Conservation (phyloP, 1,139 yeast genomes). For the Pichia sp. region DNA sequence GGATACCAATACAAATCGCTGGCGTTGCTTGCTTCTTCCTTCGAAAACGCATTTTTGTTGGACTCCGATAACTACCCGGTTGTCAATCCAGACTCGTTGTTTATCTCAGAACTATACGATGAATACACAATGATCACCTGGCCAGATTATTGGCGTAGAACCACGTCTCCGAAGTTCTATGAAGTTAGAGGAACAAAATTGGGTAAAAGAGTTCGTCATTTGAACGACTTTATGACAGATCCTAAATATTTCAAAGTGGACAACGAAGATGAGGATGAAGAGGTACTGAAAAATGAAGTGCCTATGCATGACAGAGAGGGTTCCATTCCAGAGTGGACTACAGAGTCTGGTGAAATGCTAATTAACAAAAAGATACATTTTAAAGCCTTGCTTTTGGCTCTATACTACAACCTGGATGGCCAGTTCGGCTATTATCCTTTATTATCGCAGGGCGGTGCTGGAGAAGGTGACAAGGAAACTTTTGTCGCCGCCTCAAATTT, state of each 20-base stretch:
- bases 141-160: conserved; percentile 69
- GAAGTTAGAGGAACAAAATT: conserved; percentile 43
- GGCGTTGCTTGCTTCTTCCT: conserved; percentile 46
- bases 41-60: conserved; percentile 47
- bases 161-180: conserved; percentile 55
- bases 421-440: conserved; percentile 52
- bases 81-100: conserved; percentile 44
- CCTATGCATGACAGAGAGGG: conserved; percentile 54
- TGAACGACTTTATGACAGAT: conserved; percentile 30
- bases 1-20: conserved; percentile 59
- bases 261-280: conserved; percentile 30
- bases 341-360: conserved; percentile 60
- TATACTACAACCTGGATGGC: conserved; percentile 56
- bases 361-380: conserved; percentile 51
- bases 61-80: conserved; percentile 56
- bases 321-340: conserved; percentile 55
- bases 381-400: conserved; percentile 46
- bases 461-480: conserved; percentile 64
- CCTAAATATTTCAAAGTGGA: conserved; percentile 30
- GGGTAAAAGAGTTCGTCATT: conserved; percentile 27
- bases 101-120: conserved; percentile 37
- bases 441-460: conserved; percentile 58
- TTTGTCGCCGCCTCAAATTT: conserved; percentile 60
- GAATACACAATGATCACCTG: conserved; percentile 40
- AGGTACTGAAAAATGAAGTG: conserved; percentile 23